phyloP scores from a whole-genome alignment of 1,284 basidiomycete genomes.

The Trichosporon sp. region DNA sequence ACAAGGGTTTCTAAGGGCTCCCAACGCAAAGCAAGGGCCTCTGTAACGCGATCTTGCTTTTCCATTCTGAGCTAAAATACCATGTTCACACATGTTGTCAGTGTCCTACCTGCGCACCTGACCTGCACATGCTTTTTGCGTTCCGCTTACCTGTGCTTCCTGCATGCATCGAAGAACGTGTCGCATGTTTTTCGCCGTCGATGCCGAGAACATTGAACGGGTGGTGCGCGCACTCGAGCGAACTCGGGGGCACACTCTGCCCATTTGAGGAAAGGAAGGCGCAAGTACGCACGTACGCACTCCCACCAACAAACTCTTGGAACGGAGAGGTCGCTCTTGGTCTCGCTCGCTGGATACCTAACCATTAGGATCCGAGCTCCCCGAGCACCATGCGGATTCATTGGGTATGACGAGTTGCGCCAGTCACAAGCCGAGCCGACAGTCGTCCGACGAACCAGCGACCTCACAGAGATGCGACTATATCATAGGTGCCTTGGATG shows the following conservation, averaged over 20 bases:
- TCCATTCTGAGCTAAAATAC: conserved; percentile 5
- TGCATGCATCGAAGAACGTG: not conserved
- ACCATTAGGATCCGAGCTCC: not conserved
- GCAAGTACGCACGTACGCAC: conserved; percentile 5
- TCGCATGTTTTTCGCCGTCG: conserved; percentile 7
- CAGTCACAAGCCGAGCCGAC: too few species aligned
- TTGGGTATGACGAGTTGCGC: not conserved
- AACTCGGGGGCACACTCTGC: not conserved
- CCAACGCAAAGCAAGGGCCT: not conserved
- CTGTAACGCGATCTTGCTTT: not conserved
- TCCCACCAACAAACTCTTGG: not conserved
- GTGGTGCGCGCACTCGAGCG: not conserved
- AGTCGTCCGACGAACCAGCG: too few species aligned
- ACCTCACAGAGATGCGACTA: not conserved
- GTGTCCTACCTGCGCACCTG: not conserved
- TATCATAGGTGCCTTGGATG: not conserved
- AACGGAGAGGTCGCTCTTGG: not conserved
- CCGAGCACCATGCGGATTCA: not conserved
- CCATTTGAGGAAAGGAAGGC: not conserved
- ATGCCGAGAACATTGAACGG: conserved; percentile 10
- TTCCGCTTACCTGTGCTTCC: not conserved
- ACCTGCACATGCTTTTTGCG: not conserved
- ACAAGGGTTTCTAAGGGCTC: not conserved
- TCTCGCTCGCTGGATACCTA: not conserved
- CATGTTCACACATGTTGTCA: not conserved